These are phyloP conservation scores for Lecanosticta acicola DNA, from an alignment of 2,329 filamentous ascomycete species.

Conservation along the genomic window DNA sequence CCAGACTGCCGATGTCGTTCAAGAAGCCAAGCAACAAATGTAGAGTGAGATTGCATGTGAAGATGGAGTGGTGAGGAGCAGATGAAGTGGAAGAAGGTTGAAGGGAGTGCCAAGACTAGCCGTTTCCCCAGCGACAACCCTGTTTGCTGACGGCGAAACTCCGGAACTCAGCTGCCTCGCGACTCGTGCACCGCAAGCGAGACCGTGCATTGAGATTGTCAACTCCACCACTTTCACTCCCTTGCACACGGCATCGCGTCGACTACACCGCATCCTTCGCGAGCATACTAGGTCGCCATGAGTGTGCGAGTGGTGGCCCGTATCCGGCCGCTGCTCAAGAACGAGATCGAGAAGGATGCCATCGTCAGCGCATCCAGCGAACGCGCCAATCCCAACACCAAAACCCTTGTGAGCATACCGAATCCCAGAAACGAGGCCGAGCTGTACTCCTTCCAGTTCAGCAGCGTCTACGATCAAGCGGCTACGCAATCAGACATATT, in stretches of 20 bases:
- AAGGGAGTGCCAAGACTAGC: too few species aligned
- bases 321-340: conserved; percentile 79
- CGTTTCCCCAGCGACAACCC: conserved; percentile 1
- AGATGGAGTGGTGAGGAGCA: background rate
- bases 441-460: conserved; percentile 91
- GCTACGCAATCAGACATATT: conserved; percentile 84
- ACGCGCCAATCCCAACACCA: conserved; percentile 29
- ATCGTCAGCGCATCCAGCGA: conserved; percentile 62
- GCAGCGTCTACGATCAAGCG: conserved; percentile 77
- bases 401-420: conserved; percentile 73
- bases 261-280: conserved; percentile 6
- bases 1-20: background rate
- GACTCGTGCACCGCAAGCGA: background rate
- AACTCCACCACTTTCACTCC: background rate
- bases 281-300: conserved; percentile 17
- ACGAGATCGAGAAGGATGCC: conserved; percentile 79
- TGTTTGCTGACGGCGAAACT: background rate
- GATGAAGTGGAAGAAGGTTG: background rate
- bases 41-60: background rate
- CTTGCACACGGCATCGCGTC: background rate
- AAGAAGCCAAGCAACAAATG: background rate
- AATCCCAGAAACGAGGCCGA: conserved; percentile 89
- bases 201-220: background rate
- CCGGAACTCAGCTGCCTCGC: background rate
- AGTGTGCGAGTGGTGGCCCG: conserved; percentile 83